Evolutionary conservation across 176 grass and related monocot species (phyloP), one percentile per base, ranked within the genome.

Genomic region (Cenchrus americanus): DNA sequence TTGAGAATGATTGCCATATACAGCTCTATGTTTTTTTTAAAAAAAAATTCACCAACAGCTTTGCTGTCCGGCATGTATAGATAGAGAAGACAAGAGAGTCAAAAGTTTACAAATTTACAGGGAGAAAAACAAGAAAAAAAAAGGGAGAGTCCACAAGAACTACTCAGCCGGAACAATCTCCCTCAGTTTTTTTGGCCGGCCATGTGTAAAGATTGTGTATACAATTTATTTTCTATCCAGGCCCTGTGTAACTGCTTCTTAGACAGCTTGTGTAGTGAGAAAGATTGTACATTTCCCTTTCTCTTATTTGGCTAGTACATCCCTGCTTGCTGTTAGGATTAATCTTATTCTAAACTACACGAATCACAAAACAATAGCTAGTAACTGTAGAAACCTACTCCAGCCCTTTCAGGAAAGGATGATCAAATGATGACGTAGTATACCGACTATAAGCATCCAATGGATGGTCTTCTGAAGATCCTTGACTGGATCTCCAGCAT

Each of bases 391-490:
- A 69, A 66, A 34, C 53, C 70, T 76, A 85, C 55, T 80, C 34
- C 71, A 70, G 32, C 32, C 43, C 43, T 48, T 85, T 80, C 30
- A 14, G 63, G 66, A 63, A 85, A 62, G 54, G 71, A 89, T 75
- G 53, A 22, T 46, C 77, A 69, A 30, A 63, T 47, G 83, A 48
- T 71, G 82, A 41, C 70, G 63, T 37, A 60, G 59, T 70, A 53
- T 66, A 24, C 55, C 62, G 42, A 66, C 21, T 77, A 66, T 61
- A 46, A 70, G 54, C 34, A 77, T 77, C 71, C 63, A 41, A 41
- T 81, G 17, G 2, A 14, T 17, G 14, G 32, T 43, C 11, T 85
- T 74, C 15, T 74, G 5, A 80, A 76, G 40, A 75, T 83, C 18
- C 23, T 80, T 75, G 77, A 69, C 22, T 27, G 1, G 11, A 2